Evolutionary conservation across 2,329 filamentous ascomycete genomes (phyloP), one percentile per base, ranked within the genome.

Genomic region (Microcyclosporella mali): DNA sequence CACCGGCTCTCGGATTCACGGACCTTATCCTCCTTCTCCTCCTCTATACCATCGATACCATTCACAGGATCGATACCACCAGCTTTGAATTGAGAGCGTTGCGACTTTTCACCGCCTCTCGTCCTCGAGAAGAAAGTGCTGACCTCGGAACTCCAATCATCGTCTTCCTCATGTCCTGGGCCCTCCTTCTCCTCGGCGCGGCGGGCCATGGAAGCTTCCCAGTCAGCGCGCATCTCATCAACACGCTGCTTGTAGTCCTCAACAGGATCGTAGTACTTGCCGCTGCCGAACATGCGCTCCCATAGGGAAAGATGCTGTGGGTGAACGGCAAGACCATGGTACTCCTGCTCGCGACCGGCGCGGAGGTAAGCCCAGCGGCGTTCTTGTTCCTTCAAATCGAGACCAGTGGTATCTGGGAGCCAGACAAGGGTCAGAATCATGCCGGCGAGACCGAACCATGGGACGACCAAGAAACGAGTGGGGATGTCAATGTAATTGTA

Each of bases 341-440:
- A 97, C 37, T 95, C 87, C 21, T 79, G 50, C 54, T 82, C 82
- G 47, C 81, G 80, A 49, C 88, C 88, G 2, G 79, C 73, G 46
- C 87, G 83, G 64, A 97, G 87, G 69, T 84, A 95, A 43, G 75
- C 70, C 89, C 90, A 97, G 59, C 90, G 82, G 52, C 90, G 85
- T 70, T 97, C 90, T 70, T 95, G 89, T 68, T 97, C 90, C 75
- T 95, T 94, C 50, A 97, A 81, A 63, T 97, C 90, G 30, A 97
- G 84, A 43, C 90, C 90, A 8, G 89, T 95, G 57, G 90, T 97
- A 64, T 97, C 90, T n/a, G 90, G 90, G 25, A 97, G 81, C 76
- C 88, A 97, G 57, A 94, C 53, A 54, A 71, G 81, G 33, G 89
- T 95, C 46, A 95, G 66, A 19, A 95, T 55, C 70, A 92, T 86